phyloP scores from a whole-genome alignment of 208 protist species.

The Vickermania spadyakhi region DNA sequence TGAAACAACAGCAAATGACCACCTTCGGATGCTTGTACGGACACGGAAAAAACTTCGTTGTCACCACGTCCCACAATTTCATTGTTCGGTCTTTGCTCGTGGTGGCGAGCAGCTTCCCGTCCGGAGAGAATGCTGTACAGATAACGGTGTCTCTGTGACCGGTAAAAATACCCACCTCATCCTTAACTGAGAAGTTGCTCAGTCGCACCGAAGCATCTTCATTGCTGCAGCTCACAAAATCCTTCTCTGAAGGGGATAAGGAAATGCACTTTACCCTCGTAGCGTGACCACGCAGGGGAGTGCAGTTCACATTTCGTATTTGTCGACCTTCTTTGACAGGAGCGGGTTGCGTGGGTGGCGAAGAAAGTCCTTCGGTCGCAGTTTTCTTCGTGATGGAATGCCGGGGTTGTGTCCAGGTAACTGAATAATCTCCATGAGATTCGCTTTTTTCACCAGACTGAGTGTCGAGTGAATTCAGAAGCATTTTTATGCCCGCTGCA shows the following conservation, averaged over 20 bases:
- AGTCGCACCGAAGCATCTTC: slow-evolving; percentile 73
- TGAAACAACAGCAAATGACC: slow-evolving; percentile 86
- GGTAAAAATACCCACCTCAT: slow-evolving; percentile 79
- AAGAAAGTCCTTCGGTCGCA: neutral
- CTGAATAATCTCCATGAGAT: neutral
- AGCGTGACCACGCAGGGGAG: slow-evolving; percentile 52
- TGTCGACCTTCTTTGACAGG: slow-evolving; percentile 2
- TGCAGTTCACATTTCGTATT: slow-evolving; percentile 24
- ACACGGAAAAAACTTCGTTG: slow-evolving; percentile 59
- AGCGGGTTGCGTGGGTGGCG: neutral
- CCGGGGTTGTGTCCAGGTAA: neutral
- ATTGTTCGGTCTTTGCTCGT: slow-evolving; percentile 83
- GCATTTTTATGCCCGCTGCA: neutral
- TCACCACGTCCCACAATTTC: slow-evolving; percentile 85
- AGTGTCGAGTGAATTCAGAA: neutral
- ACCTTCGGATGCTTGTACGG: slow-evolving; percentile 73
- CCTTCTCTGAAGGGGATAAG: slow-evolving; percentile 46
- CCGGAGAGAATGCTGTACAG: slow-evolving; percentile 63
- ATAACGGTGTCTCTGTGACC: slow-evolving; percentile 83
- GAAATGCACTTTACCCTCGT: slow-evolving; percentile 81
- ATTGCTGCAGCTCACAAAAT: slow-evolving; percentile 77
- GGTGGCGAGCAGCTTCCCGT: slow-evolving; percentile 83
- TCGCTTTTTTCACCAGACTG: neutral
- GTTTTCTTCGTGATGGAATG: neutral
- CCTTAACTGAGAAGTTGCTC: slow-evolving; percentile 29